Base-by-base conservation (phyloP, 352 stramenopile species). In the Phytophthora uliginosa region DNA sequence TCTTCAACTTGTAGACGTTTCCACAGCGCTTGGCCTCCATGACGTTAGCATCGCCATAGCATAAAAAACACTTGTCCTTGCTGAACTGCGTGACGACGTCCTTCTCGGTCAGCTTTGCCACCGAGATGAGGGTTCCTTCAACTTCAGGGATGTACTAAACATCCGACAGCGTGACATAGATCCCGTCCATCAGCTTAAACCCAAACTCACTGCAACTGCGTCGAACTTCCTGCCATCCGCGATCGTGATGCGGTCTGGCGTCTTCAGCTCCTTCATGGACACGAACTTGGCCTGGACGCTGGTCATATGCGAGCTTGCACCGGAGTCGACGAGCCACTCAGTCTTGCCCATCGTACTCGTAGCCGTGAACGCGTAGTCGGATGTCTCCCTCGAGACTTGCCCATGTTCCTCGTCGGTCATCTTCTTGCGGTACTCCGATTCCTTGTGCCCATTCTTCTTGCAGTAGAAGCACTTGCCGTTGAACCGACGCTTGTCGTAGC, bases 1-100 rank as follows among this genome's bases (percentile, higher is more conserved):
- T 64, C 52, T 70, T 57, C 52, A 61, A 54, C 59, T 69, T 65
- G 67, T 70, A 62, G 53, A 74, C 12, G 6, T 68, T 74, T 56
- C 68, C 45, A 50, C 31, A 71, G 12, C 58, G 26, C 63, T 65
- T 52, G 8, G 52, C 57, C 24, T 77, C 69, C 63, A 66, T 73
- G 18, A 65, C 63, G 2, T 20, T 69, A 33, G 47, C 52, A 2
- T 26, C 28, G 45, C 4, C 52, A 38, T 26, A 75, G 40, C 26
- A 17, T 57, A 66, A 71, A 45, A 36, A 33, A 61, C 45, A 66
- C 7, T 65, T 70, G 59, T 45, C 53, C 58, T 76, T 76, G 56
- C 63, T 33, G 6, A 73, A 76, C 34, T 72, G 26, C 2, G 56
- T 20, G 13, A 61, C 31, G 28, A 73, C 56, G 20, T 69, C 18